Conservation (phyloP, 1,284 basidiomycete species). For the Thelephora terrestris region DNA sequence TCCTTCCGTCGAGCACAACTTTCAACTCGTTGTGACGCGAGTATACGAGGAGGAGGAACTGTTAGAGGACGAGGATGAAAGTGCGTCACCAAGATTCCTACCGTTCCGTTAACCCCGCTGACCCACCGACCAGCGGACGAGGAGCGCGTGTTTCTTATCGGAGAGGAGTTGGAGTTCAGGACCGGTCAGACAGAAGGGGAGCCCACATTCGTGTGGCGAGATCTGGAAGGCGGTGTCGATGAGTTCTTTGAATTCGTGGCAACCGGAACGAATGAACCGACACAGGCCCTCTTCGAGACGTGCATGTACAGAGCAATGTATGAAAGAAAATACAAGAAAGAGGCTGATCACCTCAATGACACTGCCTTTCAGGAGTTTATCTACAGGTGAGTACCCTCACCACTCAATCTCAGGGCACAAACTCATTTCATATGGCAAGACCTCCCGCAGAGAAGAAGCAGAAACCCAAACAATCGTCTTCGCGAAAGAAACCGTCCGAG, state of each 20-base stretch:
- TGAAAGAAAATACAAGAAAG: constrained; percentile 76
- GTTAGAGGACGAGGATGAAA: constrained; percentile 92
- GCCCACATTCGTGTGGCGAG: constrained; percentile 81
- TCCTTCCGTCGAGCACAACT: constrained; percentile 77
- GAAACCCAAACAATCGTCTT: background rate
- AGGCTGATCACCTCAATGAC: constrained; percentile 62
- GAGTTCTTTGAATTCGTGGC: constrained; percentile 80
- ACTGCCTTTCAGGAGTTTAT: constrained; percentile 68
- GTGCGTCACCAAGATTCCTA: constrained; percentile 37
- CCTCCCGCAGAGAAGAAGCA: constrained; percentile 22
- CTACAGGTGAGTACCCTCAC: constrained; percentile 48
- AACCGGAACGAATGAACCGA: constrained; percentile 72
- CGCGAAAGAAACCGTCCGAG: constrained; percentile 15
- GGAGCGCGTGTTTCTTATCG: constrained; percentile 87
- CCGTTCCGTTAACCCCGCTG: constrained; percentile 1
- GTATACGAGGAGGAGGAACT: constrained; percentile 94
- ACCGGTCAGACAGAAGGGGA: constrained; percentile 72
- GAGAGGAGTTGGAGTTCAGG: constrained; percentile 79
- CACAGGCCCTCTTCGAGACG: constrained; percentile 81
- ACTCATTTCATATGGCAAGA: constrained; percentile 16
- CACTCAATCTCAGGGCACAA: background rate
- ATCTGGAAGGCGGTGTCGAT: constrained; percentile 74
- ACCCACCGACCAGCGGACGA: constrained; percentile 57
- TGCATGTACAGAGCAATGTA: constrained; percentile 93
- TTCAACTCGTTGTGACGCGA: constrained; percentile 92